These are phyloP conservation scores for Dentipellis fragilis DNA, from an alignment of 768 basidiomycete genomes.

Conservation along the genomic window DNA sequence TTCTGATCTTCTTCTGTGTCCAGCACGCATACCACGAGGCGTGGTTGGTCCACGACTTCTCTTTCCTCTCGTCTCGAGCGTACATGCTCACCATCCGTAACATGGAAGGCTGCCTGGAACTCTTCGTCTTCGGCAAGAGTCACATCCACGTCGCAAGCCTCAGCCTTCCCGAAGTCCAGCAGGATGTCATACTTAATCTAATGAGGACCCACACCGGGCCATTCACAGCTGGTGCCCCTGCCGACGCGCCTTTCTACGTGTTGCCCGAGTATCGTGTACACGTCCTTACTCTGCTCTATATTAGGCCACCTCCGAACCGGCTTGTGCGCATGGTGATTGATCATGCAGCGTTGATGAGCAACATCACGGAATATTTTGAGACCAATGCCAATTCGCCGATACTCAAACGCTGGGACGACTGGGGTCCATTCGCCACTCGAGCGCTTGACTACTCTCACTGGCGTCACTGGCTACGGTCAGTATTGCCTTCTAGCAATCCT, in stretches of 20 bases:
- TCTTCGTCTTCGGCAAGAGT: constrained; percentile 29
- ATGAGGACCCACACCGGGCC: constrained; percentile 20
- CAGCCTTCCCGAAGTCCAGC: constrained; percentile 14
- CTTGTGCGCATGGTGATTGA: not conserved
- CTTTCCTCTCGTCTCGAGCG: constrained; percentile 34
- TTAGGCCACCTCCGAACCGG: not conserved
- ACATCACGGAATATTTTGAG: not conserved
- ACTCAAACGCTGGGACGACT: not conserved
- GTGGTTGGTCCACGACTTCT: constrained; percentile 29
- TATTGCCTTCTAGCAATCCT: not conserved
- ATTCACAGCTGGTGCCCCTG: constrained; percentile 12
- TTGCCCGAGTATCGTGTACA: not conserved
- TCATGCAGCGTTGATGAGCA: not conserved
- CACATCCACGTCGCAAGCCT: constrained; percentile 16
- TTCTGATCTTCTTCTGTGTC: constrained; percentile 22
- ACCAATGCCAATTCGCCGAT: not conserved
- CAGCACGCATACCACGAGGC: constrained; percentile 16
- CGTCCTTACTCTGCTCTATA: not conserved
- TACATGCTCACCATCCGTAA: constrained; percentile 30
- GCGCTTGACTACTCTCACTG: not conserved
- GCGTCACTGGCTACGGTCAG: not conserved
- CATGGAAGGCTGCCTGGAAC: constrained; percentile 27
- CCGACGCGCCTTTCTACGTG: not conserved
- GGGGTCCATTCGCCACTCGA: not conserved
- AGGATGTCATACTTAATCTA: not conserved